phyloP scores from a whole-genome alignment of 768 basidiomycete species.

The Coprinellus micaceus region DNA sequence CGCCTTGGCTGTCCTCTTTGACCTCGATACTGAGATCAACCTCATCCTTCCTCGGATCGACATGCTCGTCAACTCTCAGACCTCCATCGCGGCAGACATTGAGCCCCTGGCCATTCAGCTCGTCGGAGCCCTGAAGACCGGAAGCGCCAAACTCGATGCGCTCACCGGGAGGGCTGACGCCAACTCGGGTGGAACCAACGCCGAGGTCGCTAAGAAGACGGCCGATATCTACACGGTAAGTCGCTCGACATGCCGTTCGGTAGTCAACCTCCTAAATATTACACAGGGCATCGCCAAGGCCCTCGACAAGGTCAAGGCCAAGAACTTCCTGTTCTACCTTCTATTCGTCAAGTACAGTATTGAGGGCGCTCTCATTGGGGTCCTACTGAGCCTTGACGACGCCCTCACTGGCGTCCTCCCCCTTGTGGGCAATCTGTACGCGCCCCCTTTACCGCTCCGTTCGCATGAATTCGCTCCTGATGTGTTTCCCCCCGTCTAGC shows the following conservation, averaged over 20 bases:
- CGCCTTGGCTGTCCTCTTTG: constrained; percentile 2
- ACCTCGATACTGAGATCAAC: neutral
- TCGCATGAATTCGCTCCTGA: neutral
- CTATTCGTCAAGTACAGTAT: constrained; percentile 9
- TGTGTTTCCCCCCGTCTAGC: neutral
- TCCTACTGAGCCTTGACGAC: constrained; percentile 6
- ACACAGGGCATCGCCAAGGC: constrained; percentile 3
- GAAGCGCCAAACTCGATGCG: neutral
- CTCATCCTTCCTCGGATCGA: constrained; percentile 13
- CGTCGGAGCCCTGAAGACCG: neutral
- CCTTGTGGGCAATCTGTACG: constrained; percentile 7
- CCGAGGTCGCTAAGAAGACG: constrained; percentile 15
- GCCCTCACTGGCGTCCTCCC: constrained; percentile 3
- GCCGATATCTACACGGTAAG: constrained; percentile 7
- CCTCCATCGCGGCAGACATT: neutral
- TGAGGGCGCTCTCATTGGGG: constrained; percentile 8
- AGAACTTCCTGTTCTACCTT: constrained; percentile 3
- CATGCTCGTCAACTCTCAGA: neutral
- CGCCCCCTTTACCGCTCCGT: neutral
- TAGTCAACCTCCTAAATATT: neutral
- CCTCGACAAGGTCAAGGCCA: constrained; percentile 7
- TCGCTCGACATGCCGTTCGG: neutral
- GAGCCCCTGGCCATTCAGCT: constrained; percentile 7
- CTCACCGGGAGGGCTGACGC: constrained; percentile 8
- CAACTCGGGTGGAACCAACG: constrained; percentile 6